phyloP scores from a whole-genome alignment of 305 asterid species.

The Fraxinus dipetala region DNA sequence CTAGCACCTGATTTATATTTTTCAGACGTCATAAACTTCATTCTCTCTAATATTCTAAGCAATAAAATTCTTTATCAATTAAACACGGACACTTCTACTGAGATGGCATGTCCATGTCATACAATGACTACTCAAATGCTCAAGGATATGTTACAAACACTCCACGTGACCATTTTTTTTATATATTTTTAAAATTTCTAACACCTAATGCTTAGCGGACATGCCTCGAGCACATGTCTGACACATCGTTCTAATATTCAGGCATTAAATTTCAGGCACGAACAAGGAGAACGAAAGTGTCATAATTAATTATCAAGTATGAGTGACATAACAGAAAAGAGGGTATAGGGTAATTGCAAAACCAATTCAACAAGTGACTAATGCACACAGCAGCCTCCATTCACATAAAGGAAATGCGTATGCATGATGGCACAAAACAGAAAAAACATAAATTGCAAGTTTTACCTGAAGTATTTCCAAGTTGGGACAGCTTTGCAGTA shows the following conservation, averaged over 20 bases:
- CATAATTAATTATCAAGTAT: background rate
- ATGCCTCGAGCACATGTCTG: background rate
- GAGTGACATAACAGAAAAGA: background rate
- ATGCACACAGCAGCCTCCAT: conserved; percentile 10
- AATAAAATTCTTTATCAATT: background rate
- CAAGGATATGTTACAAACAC: background rate
- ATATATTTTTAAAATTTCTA: too few relatives aligned
- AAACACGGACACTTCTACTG: background rate
- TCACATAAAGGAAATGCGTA: background rate
- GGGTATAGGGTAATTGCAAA: background rate
- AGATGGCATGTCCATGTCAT: background rate
- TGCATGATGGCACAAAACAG: background rate
- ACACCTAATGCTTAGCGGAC: background rate
- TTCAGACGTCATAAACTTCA: background rate
- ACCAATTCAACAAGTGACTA: background rate
- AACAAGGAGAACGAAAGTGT: background rate
- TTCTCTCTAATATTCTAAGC: background rate
- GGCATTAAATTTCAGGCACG: background rate
- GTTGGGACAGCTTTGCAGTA: conserved; percentile 73
- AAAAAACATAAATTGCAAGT: background rate
- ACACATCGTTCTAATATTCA: background rate
- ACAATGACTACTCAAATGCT: background rate
- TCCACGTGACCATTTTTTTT: background rate
- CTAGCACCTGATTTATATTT: background rate
- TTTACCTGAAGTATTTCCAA: conserved; percentile 86